Evolutionary conservation across 2,329 filamentous ascomycete species (phyloP).

Genomic region (Diplodia sapinea): DNA sequence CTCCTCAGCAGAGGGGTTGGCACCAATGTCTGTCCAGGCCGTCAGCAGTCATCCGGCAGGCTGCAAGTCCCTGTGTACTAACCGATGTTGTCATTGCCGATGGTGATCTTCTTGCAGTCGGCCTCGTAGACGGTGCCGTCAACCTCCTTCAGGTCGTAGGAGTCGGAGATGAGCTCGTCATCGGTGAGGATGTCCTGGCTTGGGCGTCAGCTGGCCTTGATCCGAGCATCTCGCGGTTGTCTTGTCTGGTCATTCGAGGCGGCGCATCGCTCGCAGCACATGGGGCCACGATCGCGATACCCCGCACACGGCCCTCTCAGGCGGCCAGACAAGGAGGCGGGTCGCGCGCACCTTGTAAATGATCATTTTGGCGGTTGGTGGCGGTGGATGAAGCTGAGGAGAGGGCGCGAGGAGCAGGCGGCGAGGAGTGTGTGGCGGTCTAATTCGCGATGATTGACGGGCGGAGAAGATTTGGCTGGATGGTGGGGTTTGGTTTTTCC

Average conservation of each 20-base stretch:
- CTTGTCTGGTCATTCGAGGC: constrained; percentile 27
- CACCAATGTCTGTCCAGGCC: constrained; percentile 72
- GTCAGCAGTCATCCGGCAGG: constrained; percentile 33
- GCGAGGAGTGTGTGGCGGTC: constrained; percentile 23
- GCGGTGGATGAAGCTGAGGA: constrained; percentile 30
- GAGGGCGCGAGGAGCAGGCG: constrained; percentile 31
- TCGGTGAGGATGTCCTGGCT: constrained; percentile 82
- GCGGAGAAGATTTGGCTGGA: constrained; percentile 30
- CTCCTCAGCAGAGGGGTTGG: constrained; percentile 96
- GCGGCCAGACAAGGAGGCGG: constrained; percentile 40
- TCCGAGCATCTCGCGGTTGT: constrained; percentile 16
- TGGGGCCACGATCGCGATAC: constrained; percentile 33
- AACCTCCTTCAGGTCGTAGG: constrained; percentile 80
- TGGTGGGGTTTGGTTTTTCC: constrained; percentile 31
- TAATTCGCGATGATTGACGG: constrained; percentile 27
- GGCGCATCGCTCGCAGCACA: constrained; percentile 23
- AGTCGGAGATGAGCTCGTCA: constrained; percentile 98
- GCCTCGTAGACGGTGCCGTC: constrained; percentile 85
- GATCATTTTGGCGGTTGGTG: constrained; percentile 56
- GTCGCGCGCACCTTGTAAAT: constrained; percentile 60
- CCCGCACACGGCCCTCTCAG: constrained; percentile 18
- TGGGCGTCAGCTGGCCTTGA: constrained; percentile 18
- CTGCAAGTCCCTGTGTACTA: constrained; percentile 46
- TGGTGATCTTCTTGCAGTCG: constrained; percentile 87
- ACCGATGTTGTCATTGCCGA: constrained; percentile 77